Evolutionary conservation across 352 stramenopile genomes (phyloP), one percentile per base, ranked within the genome.

Genomic region (Pythium chondricola): DNA sequence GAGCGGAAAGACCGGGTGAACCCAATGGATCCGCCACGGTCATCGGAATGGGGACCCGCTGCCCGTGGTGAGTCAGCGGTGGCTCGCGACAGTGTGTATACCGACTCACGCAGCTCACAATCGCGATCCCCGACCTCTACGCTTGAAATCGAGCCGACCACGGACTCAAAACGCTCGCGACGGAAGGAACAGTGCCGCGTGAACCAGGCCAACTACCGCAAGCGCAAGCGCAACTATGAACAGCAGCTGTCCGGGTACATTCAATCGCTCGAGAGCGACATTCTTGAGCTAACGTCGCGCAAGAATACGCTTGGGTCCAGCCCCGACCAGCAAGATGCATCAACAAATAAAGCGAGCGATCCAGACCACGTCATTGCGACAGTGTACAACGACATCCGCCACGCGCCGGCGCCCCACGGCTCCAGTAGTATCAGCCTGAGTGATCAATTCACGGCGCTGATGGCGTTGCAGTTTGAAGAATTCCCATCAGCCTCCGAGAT

Each of bases 101-200:
- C n/a, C n/a, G n/a, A n/a, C n/a, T n/a, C n/a, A n/a, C n/a, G n/a
- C n/a, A n/a, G n/a, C n/a, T n/a, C n/a, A n/a, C n/a, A n/a, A n/a
- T n/a, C n/a, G n/a, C n/a, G n/a, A n/a, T n/a, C n/a, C n/a, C n/a
- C n/a, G n/a, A n/a, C n/a, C n/a, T n/a, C n/a, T n/a, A n/a, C n/a
- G n/a, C n/a, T n/a, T n/a, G 40, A 46, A 27, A 13, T 13, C n/a
- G 24, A 43, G 17, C n/a, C 42, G 42, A 6, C 43, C 10, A 10
- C 25, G 14, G 32, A 14, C 16, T 2, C 21, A 10, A 83, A 80
- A 50, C 70, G 69, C 32, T 57, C 56, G 21, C 56, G 66, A 2
- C 56, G 71, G 16, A 83, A 83, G 51, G 71, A 83, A 44, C 71
- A 83, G 39, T 83, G 71, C 31, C 71, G 71, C 31, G 71, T 83